Evolutionary conservation across 805 yeast species (phyloP).

Genomic region (Zygoascus flipseniorum): DNA sequence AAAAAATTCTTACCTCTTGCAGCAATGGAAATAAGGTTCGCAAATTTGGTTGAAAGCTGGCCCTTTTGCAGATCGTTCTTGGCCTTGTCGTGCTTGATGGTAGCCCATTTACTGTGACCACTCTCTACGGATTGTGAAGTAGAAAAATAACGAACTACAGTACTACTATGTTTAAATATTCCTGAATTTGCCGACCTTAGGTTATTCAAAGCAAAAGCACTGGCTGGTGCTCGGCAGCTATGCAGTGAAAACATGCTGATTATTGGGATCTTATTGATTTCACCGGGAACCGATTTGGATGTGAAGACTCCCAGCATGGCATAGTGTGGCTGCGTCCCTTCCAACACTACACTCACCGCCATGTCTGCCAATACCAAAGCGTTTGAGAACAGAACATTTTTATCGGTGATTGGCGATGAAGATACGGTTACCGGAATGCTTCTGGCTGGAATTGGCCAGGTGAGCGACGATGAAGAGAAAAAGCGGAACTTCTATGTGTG

Average conservation of each 20-base stretch:
- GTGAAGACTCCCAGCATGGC: neutral
- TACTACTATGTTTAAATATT: too few relatives aligned
- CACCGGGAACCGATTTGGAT: neutral
- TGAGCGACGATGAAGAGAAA: conserved; percentile 43
- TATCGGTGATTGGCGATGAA: conserved; percentile 96
- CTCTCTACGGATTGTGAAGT: neutral
- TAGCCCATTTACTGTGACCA: conserved; percentile 96
- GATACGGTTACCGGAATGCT: conserved; percentile 94
- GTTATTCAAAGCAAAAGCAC: neutral
- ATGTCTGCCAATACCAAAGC: neutral
- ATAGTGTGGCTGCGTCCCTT: neutral
- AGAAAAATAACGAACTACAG: neutral
- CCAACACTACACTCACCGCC: neutral
- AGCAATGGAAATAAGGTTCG: conserved; percentile 66
- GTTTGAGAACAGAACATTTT: conserved; percentile 56
- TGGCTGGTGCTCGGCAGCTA: neutral
- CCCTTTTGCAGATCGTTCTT: conserved; percentile 79
- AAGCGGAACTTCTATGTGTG: conserved; percentile 77
- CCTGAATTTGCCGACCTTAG: too few relatives aligned
- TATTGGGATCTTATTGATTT: neutral
- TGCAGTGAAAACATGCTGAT: neutral
- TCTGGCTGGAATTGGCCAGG: conserved; percentile 92
- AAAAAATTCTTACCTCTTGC: conserved; percentile 38
- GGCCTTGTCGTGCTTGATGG: conserved; percentile 88
- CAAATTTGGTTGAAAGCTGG: conserved; percentile 57